These are phyloP conservation scores for Castanea mollissima DNA, from an alignment of 306 rosid species.

Conservation along the genomic window DNA sequence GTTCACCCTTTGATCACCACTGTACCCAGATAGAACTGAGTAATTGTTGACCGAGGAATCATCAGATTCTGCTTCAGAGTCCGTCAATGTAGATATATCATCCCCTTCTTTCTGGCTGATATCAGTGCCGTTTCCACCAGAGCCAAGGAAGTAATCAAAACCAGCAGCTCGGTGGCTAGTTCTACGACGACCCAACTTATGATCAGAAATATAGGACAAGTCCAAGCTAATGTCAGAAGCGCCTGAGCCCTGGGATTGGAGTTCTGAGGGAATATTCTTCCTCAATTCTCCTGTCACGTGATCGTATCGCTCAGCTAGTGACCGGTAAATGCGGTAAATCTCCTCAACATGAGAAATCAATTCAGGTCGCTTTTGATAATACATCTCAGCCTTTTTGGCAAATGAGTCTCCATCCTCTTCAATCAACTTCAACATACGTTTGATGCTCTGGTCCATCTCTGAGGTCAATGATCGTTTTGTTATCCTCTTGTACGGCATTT, in stretches of 20 bases:
- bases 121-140: constrained; percentile 63
- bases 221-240: constrained; percentile 70
- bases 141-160: constrained; percentile 88
- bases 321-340: constrained; percentile 77
- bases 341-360: constrained; percentile 86
- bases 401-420: constrained; percentile 96
- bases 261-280: constrained; percentile 70
- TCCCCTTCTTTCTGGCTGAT: constrained; percentile 70
- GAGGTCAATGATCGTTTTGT: constrained; percentile 43
- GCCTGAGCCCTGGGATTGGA: constrained; percentile 80
- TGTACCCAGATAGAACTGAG: constrained; percentile 41
- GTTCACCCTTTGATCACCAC: constrained; percentile 48
- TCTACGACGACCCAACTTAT: constrained; percentile 40
- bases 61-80: constrained; percentile 89
- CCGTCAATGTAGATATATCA: constrained; percentile 75
- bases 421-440: constrained; percentile 87
- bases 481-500: constrained; percentile 45
- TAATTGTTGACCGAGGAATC: constrained; percentile 88
- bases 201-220: constrained; percentile 50
- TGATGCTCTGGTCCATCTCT: constrained; percentile 88
- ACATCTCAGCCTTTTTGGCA: constrained; percentile 96
- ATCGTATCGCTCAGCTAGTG: constrained; percentile 94
- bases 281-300: constrained; percentile 77
- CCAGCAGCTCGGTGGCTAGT: constrained; percentile 84
- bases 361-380: constrained; percentile 92